Conservation (phyloP, 1,284 basidiomycete genomes). For the Moesziomyces aphidis region DNA sequence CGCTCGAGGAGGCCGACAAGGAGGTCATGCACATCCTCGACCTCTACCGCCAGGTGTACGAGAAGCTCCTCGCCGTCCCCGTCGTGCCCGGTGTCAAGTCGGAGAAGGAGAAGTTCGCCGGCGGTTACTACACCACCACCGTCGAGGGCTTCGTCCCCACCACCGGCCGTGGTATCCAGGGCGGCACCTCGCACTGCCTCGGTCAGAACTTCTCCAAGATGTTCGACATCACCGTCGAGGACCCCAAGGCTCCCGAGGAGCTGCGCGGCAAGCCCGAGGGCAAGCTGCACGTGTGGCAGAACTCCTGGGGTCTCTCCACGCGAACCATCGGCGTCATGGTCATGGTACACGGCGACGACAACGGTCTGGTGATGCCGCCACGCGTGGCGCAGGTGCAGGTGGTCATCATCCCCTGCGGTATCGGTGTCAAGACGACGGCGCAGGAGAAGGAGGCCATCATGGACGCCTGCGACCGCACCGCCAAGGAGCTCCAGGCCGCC, state of each 20-base stretch:
- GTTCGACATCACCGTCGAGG: slow-evolving; percentile 98
- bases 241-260: slow-evolving; percentile 70
- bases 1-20: slow-evolving; percentile 85
- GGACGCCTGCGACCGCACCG: slow-evolving; percentile 75
- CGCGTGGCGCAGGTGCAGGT: slow-evolving; percentile 93
- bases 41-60: slow-evolving; percentile 94
- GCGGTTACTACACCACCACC: slow-evolving; percentile 97
- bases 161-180: slow-evolving; percentile 96
- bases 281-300: slow-evolving; percentile 93
- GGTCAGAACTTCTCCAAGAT: slow-evolving; percentile 99
- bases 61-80: slow-evolving; percentile 95
- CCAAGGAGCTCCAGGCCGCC: slow-evolving; percentile 71
- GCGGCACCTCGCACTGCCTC: slow-evolving; percentile 95
- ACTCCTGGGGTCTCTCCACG: slow-evolving; percentile 98
- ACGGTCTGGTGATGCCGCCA: slow-evolving; percentile 94
- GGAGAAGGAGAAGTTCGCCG: slow-evolving; percentile 99
- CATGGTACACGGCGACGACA: slow-evolving; percentile 99
- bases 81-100: slow-evolving; percentile 97
- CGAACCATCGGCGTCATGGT: slow-evolving; percentile 98
- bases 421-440: slow-evolving; percentile 72
- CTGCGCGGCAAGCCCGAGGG: slow-evolving; percentile 62
- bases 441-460: slow-evolving; percentile 78
- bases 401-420: slow-evolving; percentile 91
- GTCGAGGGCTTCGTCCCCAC: slow-evolving; percentile 98
- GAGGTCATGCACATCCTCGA: slow-evolving; percentile 96